These are phyloP conservation scores for Eucalyptus grandis DNA, from an alignment of 345 rosid genomes.

Conservation along the genomic window DNA sequence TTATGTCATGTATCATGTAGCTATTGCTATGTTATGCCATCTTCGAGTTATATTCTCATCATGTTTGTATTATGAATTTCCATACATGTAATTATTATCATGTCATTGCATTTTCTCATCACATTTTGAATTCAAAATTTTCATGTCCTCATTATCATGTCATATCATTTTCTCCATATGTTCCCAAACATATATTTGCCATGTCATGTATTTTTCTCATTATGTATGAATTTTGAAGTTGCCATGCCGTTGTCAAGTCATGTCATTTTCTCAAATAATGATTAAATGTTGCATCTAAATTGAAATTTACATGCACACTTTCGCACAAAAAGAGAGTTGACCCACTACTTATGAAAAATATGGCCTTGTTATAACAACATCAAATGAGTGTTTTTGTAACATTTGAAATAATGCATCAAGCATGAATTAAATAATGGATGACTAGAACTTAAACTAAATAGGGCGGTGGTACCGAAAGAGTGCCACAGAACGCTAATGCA, in stretches of 20 bases:
- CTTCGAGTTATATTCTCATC: background rate
- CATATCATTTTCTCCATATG: background rate
- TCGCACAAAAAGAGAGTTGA: background rate
- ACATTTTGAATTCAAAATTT: background rate
- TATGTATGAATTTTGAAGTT: background rate
- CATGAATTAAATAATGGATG: background rate
- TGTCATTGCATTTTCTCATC: background rate
- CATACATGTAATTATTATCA: background rate
- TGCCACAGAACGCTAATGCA: too few species aligned
- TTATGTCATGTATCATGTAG: background rate
- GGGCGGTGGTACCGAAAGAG: too few species aligned
- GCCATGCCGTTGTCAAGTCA: background rate
- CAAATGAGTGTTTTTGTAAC: background rate
- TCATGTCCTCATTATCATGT: background rate
- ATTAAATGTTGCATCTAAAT: background rate
- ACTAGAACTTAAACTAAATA: background rate
- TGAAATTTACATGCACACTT: background rate
- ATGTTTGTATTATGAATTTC: background rate
- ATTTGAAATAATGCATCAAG: background rate
- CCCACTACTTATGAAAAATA: rapidly evolving
- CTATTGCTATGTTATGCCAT: background rate
- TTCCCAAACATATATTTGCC: background rate
- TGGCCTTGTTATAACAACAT: background rate
- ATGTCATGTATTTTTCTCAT: background rate
- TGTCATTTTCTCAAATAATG: background rate